A percentile compares a stretch with the other conserved stretches of the same genome.
Evolutionary conservation across 1,139 yeast genomes (phyloP).

Genomic region (Geotrichum restrictum): DNA sequence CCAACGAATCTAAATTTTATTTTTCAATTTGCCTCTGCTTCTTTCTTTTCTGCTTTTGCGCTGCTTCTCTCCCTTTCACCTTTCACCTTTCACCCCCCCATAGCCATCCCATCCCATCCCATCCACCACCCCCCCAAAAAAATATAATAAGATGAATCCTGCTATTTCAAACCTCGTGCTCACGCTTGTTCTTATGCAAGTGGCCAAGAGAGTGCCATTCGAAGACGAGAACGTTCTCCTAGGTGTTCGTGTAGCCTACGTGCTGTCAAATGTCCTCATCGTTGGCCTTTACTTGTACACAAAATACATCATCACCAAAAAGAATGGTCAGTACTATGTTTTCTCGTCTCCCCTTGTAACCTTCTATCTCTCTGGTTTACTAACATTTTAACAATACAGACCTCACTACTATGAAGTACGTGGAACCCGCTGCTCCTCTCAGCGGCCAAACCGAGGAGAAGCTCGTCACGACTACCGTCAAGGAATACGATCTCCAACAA

Average conservation of each 20-base stretch:
- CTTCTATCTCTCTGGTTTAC: not conserved
- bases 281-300: constrained; percentile 64
- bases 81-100: not conserved
- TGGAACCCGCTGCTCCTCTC: constrained; percentile 79
- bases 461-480: constrained; percentile 81
- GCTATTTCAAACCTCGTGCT: constrained; percentile 79
- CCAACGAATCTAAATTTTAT: not conserved
- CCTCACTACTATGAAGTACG: constrained; percentile 85
- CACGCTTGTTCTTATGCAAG: constrained; percentile 97
- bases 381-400: constrained; percentile 31
- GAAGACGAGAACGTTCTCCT: constrained; percentile 75
- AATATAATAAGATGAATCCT: constrained; percentile 49
- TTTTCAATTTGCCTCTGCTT: not conserved
- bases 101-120: constrained; percentile 1
- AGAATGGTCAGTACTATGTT: constrained; percentile 50
- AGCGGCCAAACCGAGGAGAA: constrained; percentile 67
- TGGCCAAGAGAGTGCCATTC: constrained; percentile 81
- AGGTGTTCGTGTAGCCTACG: constrained; percentile 72
- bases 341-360: not conserved
- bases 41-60: not conserved
- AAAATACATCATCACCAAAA: constrained; percentile 56
- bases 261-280: constrained; percentile 62
- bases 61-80: not conserved
- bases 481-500: constrained; percentile 90
- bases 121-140: not conserved